Conservation (phyloP, 768 basidiomycete species). For the Suillus subluteus region DNA sequence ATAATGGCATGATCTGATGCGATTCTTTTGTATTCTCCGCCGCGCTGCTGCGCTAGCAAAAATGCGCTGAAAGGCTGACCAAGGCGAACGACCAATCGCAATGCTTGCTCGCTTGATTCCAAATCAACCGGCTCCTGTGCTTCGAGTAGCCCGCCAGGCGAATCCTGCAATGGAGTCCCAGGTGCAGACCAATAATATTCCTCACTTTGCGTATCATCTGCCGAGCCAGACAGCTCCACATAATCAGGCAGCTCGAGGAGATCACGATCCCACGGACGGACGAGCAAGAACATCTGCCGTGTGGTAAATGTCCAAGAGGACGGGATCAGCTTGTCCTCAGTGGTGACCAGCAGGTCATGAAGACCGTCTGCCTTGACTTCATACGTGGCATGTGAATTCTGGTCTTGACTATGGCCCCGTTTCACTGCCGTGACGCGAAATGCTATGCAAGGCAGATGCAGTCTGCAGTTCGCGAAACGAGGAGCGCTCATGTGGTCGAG, state of each 20-base stretch:
- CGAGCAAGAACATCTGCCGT: neutral
- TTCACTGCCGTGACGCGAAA: neutral
- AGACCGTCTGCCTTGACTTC: neutral
- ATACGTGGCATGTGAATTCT: neutral
- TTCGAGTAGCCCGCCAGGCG: rapidly evolving
- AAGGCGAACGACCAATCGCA: neutral
- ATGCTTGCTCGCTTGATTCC: neutral
- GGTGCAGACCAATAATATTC: neutral
- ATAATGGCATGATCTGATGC: neutral
- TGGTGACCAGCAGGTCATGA: neutral
- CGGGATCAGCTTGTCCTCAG: neutral
- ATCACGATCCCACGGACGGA: neutral
- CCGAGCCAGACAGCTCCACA: neutral
- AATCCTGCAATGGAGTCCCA: neutral
- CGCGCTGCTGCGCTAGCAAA: neutral
- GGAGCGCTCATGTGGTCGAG: neutral
- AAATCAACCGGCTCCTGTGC: neutral
- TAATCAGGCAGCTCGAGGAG: neutral
- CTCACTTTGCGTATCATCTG: neutral
- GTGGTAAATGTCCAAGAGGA: neutral
- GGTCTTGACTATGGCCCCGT: neutral
- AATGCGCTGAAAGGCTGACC: neutral
- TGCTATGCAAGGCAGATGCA: neutral
- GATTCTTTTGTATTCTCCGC: neutral
- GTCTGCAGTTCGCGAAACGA: neutral